Base-by-base conservation (phyloP, 2,329 filamentous ascomycete species). In the Fusarium sublunatum region DNA sequence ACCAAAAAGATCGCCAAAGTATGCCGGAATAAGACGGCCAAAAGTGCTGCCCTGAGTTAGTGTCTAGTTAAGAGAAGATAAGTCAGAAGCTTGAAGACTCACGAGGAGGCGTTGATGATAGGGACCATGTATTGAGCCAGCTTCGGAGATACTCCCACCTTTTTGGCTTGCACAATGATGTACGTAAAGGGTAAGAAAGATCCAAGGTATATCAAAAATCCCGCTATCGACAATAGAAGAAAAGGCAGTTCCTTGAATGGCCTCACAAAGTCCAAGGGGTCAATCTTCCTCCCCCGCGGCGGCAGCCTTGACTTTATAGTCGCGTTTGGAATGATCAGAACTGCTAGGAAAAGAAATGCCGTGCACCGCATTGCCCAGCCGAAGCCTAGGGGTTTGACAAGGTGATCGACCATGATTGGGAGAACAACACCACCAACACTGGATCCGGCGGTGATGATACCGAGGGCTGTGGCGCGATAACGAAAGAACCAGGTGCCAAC, bases 301-400 rank as follows among this genome's bases (percentile, higher is more conserved):
- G 73, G 67, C 0, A 70, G 67, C 4, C 65, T 53, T 0, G 73
- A 53, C 3, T 62, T 65, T 25, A 78, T 68, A 0, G 75, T 76
- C 2, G 74, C 2, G 36, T 75, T 75, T 4, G 75, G 71, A 3
- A 78, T 47, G 25, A 69, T 55, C 2, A 77, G 70, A 1, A 78
- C 58, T 6, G 38, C 68, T 0, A 79, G 56, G 26, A 79, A 75
- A 9, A 80, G 53, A 24, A 81, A 78, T 6, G 73, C 78, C 3
- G 70, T 71, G 3, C 70, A 75, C 34, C 78, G 73, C 73, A 81
- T 78, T 3, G 77, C 68, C 78, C 78, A 81, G 1, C 69, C 69
- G 22, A 76, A 81, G 0, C 78, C 77, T 22, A 78, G 57, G 2
- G 55, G 32, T 0, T 54, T 49, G 9, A 78, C 78, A 3, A 80